Base-by-base conservation (phyloP, 305 asterid species). In the Striga hermonthica region DNA sequence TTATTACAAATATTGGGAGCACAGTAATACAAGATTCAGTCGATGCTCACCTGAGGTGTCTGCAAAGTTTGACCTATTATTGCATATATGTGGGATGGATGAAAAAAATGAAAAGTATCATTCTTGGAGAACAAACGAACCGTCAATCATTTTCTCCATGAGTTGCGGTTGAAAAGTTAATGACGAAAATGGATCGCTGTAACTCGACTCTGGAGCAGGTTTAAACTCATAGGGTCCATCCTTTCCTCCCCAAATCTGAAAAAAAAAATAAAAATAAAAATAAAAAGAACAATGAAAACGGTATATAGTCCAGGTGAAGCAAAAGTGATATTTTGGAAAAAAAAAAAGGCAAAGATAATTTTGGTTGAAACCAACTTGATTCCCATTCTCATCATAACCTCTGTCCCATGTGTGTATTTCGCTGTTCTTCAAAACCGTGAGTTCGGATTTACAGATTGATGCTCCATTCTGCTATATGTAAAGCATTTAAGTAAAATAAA, bases 221-320 rank as follows among this genome's bases (percentile, higher is more conserved):
- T 90, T 93, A 77, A 93, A 93, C 79, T 84, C 98, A 31, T 86
- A 88, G 0, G 97, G 95, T 43, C 98, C 91, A 50, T 74, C 90
- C 82, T 86, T 90, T 47, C 82, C 92, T 34, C 97, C 98, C 98
- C 97, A 93, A 55, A 90, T 91, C 98, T 93, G 86, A 40, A 68
- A 73, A 64, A 4, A 4, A 11, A 8, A 39, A 34, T 55, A 45
- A 62, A n/a, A n/a, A n/a, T n/a, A n/a, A n/a, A n/a, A n/a, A n/a
- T n/a, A n/a, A n/a, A n/a, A n/a, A n/a, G n/a, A n/a, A n/a, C 31
- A 12, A 9, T n/a, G n/a, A n/a, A n/a, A n/a, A n/a, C n/a, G n/a
- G n/a, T n/a, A n/a, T n/a, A 35, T 47, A 5, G 34, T 34, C 45
- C 41, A 59, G 9, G 9, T 43, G 62, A 62, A 56, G 40, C 13